Conservation (phyloP, 2,329 filamentous ascomycete species). For the Metarhizium guizhouense region DNA sequence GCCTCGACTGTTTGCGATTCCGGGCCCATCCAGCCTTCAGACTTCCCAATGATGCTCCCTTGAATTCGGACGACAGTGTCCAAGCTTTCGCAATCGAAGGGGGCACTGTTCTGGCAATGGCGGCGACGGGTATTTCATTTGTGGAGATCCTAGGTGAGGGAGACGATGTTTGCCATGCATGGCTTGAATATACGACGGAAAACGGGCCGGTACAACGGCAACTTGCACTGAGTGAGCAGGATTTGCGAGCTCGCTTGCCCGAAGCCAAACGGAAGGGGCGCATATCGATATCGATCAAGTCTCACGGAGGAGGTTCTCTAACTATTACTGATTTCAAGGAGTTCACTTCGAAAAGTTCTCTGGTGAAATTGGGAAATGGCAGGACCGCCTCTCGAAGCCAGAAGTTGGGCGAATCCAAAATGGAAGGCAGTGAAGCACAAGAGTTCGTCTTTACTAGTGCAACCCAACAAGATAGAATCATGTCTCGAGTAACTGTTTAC, state of each 20-base stretch:
- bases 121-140: slow-evolving; percentile 74
- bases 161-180: slow-evolving; percentile 71
- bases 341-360: slow-evolving; percentile 62
- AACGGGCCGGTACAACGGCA: slow-evolving; percentile 59
- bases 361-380: slow-evolving; percentile 61
- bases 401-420: slow-evolving; percentile 62
- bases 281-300: slow-evolving; percentile 66
- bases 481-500: slow-evolving; percentile 68
- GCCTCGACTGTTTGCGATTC: slow-evolving; percentile 81
- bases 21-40: slow-evolving; percentile 85
- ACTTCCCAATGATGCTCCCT: slow-evolving; percentile 62
- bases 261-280: slow-evolving; percentile 63
- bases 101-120: slow-evolving; percentile 66
- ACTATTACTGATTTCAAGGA: slow-evolving; percentile 68
- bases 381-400: slow-evolving; percentile 69
- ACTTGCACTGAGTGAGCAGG: slow-evolving; percentile 63
- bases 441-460: slow-evolving; percentile 69
- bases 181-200: slow-evolving; percentile 69
- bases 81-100: slow-evolving; percentile 81
- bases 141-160: slow-evolving; percentile 73
- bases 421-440: slow-evolving; percentile 59
- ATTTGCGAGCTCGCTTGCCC: slow-evolving; percentile 62
- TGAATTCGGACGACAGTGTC: slow-evolving; percentile 62
- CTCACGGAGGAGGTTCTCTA: slow-evolving; percentile 63
- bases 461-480: slow-evolving; percentile 58